Evolutionary conservation across 192 early-diverging fungal species (phyloP), one percentile per base, ranked within the genome.

Genomic region (Phlyctochytrium arcticum): DNA sequence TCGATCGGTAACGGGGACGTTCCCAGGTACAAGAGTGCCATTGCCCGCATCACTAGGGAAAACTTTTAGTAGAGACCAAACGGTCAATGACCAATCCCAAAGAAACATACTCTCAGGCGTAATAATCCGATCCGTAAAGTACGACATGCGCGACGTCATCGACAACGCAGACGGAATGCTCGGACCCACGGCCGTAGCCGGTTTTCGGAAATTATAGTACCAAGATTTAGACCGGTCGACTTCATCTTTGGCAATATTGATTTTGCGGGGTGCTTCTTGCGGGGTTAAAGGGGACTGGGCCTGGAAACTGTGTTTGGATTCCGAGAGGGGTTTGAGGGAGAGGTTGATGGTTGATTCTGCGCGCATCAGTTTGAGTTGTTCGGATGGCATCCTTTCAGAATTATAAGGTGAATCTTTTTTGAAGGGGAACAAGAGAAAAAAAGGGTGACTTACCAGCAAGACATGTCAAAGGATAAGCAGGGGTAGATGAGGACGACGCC

Each of bases 401-500:
- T 32, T 32, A 26, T 68, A n/a, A 17, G 9, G 36, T 63, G 19
- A 4, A 66, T 23, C 19, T 68, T 15, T 30, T 48, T 21, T 51
- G 2, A 12, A 53, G 15, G 50, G 24, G 27, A 1, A 15, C 12
- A 53, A 53, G 50, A 29, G 26, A 53, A 12, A 53, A 26, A 27
- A 37, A 65, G 8, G 24, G 15, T 36, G 17, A 56, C 51, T 17
- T 57, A 74, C 94, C 96, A 98, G 56, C 92, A 94, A 6, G 87
- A 83, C 64, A 96, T 82, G 58, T 96, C 92, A 59, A 98, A 93
- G 36, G 90, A 84, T 42, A 97, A 81, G 62, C 88, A 89, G 8
- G 92, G 92, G 65, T 97, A 97, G n/a, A 92, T 83, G 55, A 95
- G 78, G 17, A 98, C 68, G 9, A 98, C 62, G 6, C 88, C 92